Evolutionary conservation across 2,329 filamentous ascomycete genomes (phyloP), one percentile per base, ranked within the genome.

Genomic region (Fusarium decemcellulare): DNA sequence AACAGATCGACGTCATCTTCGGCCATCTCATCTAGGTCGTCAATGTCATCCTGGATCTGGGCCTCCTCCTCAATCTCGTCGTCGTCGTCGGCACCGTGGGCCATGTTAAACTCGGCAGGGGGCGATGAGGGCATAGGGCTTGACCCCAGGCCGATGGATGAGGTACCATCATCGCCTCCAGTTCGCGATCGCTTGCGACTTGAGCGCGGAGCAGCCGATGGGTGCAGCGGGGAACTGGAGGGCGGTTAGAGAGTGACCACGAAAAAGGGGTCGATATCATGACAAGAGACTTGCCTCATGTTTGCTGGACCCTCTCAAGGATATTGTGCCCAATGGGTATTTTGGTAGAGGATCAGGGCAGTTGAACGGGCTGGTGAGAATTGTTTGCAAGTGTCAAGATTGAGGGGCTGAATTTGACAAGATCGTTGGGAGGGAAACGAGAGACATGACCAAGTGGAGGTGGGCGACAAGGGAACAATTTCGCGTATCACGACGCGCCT

Each of bases 1-100:
- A 95, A 95, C 39, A 93, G 85, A 75, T 95, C 92, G 65, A 96
- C 88, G 60, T 93, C 91, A 57, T 95, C 93, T 75, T 95, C 93
- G 10, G 93, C 92, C 84, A 90, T 89, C 76, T 95, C 92, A 73
- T 96, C 93, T 44, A 95, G 86, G 60, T 96, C 92, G 57, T 94
- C 92, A 16, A 91, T 85, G 71, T 92, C 91, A 69, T 91, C 90
- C 70, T 94, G 90, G 47, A 91, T 84, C 76, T 94, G 91, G 52
- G 88, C 87, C 53, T 93, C 91, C 53, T 92, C 90, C 59, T 93
- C 86, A 40, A 91, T 87, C 72, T 93, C 91, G 66, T 94, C 92
- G 12, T 91, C 87, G 46, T 92, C 90, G 65, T 93, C 91, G 34
- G 84, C 86, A 54, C 91, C 90, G 56, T 92, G 90, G 7, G 88